A percentile compares a stretch with the other conserved stretches of the same genome.
Conservation (phyloP, 306 rosid genomes). For the Malus sylvestris region DNA sequence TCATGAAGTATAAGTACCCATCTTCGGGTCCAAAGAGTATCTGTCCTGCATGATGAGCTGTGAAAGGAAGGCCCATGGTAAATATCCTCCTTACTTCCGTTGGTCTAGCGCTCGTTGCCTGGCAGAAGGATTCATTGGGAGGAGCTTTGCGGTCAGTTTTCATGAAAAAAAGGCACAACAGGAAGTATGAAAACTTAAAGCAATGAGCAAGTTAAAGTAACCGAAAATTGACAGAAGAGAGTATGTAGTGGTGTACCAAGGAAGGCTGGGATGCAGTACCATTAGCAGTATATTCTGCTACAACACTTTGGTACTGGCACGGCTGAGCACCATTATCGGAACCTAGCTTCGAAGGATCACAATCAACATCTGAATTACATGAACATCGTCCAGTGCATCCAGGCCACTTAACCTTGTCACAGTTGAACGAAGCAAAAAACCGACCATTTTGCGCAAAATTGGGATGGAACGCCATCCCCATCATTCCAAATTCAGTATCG, state of each 20-base stretch:
- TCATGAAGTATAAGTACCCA: slow-evolving; percentile 81
- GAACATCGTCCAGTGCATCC: slow-evolving; percentile 91
- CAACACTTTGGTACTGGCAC: slow-evolving; percentile 74
- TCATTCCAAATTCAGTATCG: slow-evolving; percentile 72
- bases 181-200: slow-evolving; percentile 1
- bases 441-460: slow-evolving; percentile 68
- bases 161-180: background rate
- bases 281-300: slow-evolving; percentile 74
- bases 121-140: background rate
- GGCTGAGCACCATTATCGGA: slow-evolving; percentile 65
- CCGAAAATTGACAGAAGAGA: background rate
- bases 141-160: background rate
- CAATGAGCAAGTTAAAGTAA: slow-evolving; percentile 9
- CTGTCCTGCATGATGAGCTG: slow-evolving; percentile 78
- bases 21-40: slow-evolving; percentile 86
- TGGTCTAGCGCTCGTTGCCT: slow-evolving; percentile 85
- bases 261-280: slow-evolving; percentile 58
- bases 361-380: slow-evolving; percentile 83
- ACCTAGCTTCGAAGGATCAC: slow-evolving; percentile 81
- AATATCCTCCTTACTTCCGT: slow-evolving; percentile 86
- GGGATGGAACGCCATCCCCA: slow-evolving; percentile 98
- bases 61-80: slow-evolving; percentile 87
- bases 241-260: slow-evolving; percentile 42
- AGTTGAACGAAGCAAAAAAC: slow-evolving; percentile 89
- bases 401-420: slow-evolving; percentile 79